Percentiles rank a stretch among this genome's conserved stretches.
Conservation (phyloP, 2,329 filamentous ascomycete genomes). For the Monosporascus sp. region DNA sequence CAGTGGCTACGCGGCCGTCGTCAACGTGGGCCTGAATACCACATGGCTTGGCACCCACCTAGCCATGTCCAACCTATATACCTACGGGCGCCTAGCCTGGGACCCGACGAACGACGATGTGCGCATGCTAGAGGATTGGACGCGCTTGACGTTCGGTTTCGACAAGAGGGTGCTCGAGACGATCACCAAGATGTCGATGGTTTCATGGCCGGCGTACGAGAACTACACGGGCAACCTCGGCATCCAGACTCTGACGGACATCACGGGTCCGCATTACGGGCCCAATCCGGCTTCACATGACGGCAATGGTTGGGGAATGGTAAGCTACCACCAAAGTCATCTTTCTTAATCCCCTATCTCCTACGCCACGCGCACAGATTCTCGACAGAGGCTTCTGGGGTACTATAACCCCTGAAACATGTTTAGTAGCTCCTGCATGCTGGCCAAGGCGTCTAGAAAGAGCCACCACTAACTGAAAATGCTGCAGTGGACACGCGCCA, state of each 20-base stretch:
- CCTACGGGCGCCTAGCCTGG: conserved; percentile 64
- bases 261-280: conserved; percentile 61
- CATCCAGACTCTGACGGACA: conserved; percentile 64
- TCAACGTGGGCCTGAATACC: conserved; percentile 59
- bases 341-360: no score
- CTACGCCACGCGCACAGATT: no score
- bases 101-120: conserved; percentile 44
- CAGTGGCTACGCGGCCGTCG: conserved; percentile 60
- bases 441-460: no score
- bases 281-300: conserved; percentile 63
- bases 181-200: conserved; percentile 59
- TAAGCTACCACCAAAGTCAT: no score
- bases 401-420: no score
- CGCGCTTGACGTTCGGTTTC: conserved; percentile 57
- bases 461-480: no score
- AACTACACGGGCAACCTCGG: conserved; percentile 67
- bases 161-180: conserved; percentile 50
- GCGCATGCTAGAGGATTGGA: conserved; percentile 58
- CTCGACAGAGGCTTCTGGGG: no score
- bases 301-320: conserved; percentile 56
- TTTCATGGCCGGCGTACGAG: conserved; percentile 66
- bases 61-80: conserved; percentile 67
- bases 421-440: no score
- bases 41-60: conserved; percentile 67
- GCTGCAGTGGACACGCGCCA: conserved; percentile 62